Evolutionary conservation across 257 asterid species (phyloP), one percentile per base, ranked within the genome.

Genomic region (Capsicum baccatum): DNA sequence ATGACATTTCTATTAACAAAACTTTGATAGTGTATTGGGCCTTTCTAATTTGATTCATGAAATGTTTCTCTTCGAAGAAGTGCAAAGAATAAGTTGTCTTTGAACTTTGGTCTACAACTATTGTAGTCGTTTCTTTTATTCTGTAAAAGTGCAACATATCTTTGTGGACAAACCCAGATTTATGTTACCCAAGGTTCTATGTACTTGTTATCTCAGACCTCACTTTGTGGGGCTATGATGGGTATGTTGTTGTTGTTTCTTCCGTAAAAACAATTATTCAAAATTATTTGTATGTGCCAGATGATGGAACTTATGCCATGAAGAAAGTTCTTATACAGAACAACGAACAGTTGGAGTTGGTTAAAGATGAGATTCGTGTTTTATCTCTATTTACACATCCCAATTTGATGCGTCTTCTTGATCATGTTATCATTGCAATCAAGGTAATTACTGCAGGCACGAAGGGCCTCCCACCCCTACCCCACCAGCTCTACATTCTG

Each of bases 261-360:
- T 39, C 44, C 5, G 44, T 39, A 39, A 39, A 39, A 39, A 26
- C 0, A 76, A 3, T 4, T 50, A 26, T 76, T 76, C 47, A 54
- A 54, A 76, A 52, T 3, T 26, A 15, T 76, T 47, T 52, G 47
- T 84, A 82, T 83, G 80, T 87, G 86, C 33, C 91, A 97, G 99
- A 83, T 84, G 98, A 97, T 90, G 99, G 99, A 82, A 95, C 96
- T 62, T 97, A 97, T 87, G 99, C 99, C n/a, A 91, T 97, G 98
- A 97, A 97, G 94, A 97, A 94, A 88, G 98, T 97, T 88, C 97
- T 97, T 74, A 95, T 97, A 88, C 97, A 95, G 89, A 94, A 82
- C 83, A 88, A 83, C 21, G 99, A 95, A 87, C 99, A 97, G 55
- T 89, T 97, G 90, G 97, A 92, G 86, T 83, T 93, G 91, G 99